These are phyloP conservation scores for Takashimella koratensis DNA, from an alignment of 1,284 basidiomycete species.

Conservation along the genomic window DNA sequence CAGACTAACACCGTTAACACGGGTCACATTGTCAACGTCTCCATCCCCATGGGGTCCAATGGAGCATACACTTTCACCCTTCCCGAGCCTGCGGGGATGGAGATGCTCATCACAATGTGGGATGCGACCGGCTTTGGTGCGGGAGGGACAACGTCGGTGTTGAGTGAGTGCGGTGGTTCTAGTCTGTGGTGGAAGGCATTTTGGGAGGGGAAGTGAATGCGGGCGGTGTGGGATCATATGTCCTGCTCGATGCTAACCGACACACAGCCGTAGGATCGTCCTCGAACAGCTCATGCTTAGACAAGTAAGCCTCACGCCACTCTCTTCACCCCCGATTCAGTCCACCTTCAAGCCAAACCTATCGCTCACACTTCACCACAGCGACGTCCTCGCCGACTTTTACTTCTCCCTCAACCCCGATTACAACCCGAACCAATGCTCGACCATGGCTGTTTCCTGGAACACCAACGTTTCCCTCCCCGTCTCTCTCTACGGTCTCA, in stretches of 20 bases:
- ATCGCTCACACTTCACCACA: neutral
- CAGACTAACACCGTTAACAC: slow-evolving; percentile 24
- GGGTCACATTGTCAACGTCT: slow-evolving; percentile 34
- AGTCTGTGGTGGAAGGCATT: too few species aligned
- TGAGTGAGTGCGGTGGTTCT: slow-evolving; percentile 26
- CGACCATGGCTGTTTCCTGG: slow-evolving; percentile 31
- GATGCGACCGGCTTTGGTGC: slow-evolving; percentile 38
- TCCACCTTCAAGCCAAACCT: neutral
- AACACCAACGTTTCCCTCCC: slow-evolving; percentile 29
- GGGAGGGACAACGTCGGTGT: slow-evolving; percentile 34
- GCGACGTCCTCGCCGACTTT: slow-evolving; percentile 23
- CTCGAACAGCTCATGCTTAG: slow-evolving; percentile 27
- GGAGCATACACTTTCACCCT: slow-evolving; percentile 28
- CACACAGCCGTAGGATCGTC: slow-evolving; percentile 33
- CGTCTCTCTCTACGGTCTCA: slow-evolving; percentile 33
- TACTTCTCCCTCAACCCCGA: slow-evolving; percentile 32
- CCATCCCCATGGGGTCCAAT: slow-evolving; percentile 26
- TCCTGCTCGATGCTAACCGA: too few species aligned
- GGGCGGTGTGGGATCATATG: neutral
- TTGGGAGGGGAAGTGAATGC: neutral
- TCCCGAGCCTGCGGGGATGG: slow-evolving; percentile 29
- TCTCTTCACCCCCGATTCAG: neutral
- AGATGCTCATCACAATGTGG: slow-evolving; percentile 37
- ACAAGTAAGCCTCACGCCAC: slow-evolving; percentile 11
- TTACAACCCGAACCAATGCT: slow-evolving; percentile 29